Evolutionary conservation across 2,329 filamentous ascomycete species (phyloP).

Genomic region (Penicillium sp.): DNA sequence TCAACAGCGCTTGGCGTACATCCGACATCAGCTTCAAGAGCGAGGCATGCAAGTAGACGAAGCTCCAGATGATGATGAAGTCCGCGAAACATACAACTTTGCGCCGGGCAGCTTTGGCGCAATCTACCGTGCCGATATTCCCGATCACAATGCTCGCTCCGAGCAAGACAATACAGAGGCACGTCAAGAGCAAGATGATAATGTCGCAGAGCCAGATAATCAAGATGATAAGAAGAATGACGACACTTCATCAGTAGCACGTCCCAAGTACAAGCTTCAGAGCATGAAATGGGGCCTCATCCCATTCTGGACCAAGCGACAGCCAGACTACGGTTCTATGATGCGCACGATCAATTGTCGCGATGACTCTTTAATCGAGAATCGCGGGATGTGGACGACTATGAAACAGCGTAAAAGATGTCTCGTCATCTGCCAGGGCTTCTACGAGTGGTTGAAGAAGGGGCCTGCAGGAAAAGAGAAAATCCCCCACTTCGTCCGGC

Average conservation of each 20-base stretch:
- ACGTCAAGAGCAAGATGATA: slow-evolving; percentile 16
- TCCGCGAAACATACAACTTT: slow-evolving; percentile 86
- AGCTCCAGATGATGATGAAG: slow-evolving; percentile 69
- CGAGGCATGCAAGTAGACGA: slow-evolving; percentile 74
- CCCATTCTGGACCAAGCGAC: slow-evolving; percentile 88
- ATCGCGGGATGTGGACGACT: slow-evolving; percentile 83
- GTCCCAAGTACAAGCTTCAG: slow-evolving; percentile 75
- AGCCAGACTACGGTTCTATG: slow-evolving; percentile 74
- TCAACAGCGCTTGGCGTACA: slow-evolving; percentile 71
- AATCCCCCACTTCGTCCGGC: slow-evolving; percentile 79
- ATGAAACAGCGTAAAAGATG: slow-evolving; percentile 92
- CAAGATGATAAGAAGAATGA: slow-evolving; percentile 21
- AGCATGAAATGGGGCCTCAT: slow-evolving; percentile 96
- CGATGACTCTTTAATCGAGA: slow-evolving; percentile 77
- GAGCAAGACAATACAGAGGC: slow-evolving; percentile 23
- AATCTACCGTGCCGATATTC: slow-evolving; percentile 78
- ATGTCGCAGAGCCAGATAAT: slow-evolving; percentile 3
- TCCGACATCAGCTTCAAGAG: slow-evolving; percentile 73
- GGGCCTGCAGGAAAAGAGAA: slow-evolving; percentile 72
- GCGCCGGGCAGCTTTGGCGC: slow-evolving; percentile 83
- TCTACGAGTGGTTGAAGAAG: slow-evolving; percentile 94
- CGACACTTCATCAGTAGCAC: slow-evolving; percentile 13
- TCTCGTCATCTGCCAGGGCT: slow-evolving; percentile 84
- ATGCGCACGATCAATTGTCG: slow-evolving; percentile 95
- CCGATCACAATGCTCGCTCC: slow-evolving; percentile 52